Conservation (phyloP, 495 filamentous ascomycete species). For the Neurospora hispaniola region DNA sequence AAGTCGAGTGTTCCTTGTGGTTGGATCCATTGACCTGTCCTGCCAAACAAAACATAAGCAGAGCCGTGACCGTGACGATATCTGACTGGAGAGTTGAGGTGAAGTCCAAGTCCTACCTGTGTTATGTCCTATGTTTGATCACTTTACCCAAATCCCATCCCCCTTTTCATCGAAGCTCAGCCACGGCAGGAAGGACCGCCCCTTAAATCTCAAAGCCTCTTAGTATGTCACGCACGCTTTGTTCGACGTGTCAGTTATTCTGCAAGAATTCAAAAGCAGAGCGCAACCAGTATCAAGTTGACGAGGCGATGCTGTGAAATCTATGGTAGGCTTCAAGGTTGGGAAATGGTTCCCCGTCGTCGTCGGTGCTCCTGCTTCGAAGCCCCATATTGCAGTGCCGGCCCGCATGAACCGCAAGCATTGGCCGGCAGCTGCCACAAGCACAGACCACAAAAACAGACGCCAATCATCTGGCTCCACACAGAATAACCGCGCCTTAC, state of each 20-base stretch:
- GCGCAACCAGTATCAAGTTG: neutral
- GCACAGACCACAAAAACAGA: neutral
- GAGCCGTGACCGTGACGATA: neutral
- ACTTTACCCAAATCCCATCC: neutral
- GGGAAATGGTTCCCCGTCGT: neutral
- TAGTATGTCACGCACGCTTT: neutral
- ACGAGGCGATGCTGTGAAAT: neutral
- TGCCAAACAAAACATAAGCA: neutral
- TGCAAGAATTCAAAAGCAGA: neutral
- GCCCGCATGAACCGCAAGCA: neutral
- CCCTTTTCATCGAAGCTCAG: neutral
- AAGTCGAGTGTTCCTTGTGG: neutral
- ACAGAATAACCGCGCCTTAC: neutral
- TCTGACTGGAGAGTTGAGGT: neutral
- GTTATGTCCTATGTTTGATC: neutral
- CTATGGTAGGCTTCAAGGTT: neutral
- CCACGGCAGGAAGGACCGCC: neutral
- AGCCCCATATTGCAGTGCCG: neutral
- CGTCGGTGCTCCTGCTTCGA: neutral
- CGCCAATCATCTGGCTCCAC: neutral
- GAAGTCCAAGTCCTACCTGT: neutral
- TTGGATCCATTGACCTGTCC: neutral
- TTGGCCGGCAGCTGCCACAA: neutral
- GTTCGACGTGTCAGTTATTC: neutral
- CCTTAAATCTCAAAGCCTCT: neutral